Percentiles rank a stretch among this genome's conserved stretches.
Evolutionary conservation across 441 rosid genomes (phyloP).

Genomic region (Adansonia rubrostipa): DNA sequence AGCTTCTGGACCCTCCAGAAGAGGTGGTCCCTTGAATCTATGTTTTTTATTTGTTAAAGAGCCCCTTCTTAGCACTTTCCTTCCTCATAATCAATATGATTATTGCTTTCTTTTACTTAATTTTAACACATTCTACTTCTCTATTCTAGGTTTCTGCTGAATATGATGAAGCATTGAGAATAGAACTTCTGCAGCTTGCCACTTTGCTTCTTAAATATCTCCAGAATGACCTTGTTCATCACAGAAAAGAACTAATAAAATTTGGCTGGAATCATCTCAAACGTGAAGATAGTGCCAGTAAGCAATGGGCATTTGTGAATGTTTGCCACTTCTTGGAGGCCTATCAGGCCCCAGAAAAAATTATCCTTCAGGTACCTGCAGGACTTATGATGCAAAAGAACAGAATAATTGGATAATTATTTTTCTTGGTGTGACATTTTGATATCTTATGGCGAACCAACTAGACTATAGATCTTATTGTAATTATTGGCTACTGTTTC

Average conservation of each 20-base stretch:
- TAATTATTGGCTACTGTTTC: conserved; percentile 14
- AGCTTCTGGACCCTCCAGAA: conserved; percentile 99
- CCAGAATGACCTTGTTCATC: conserved; percentile 93
- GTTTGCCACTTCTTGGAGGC: conserved; percentile 99
- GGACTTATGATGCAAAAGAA: background rate
- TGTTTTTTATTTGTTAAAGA: conserved; percentile 10
- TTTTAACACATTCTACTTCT: conserved; percentile 24
- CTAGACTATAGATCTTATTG: background rate
- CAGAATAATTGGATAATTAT: conserved; percentile 5
- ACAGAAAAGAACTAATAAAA: conserved; percentile 97
- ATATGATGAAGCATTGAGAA: conserved; percentile 97
- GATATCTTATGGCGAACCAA: background rate
- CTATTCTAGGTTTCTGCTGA: conserved; percentile 89
- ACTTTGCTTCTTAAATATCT: conserved; percentile 97
- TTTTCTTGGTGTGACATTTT: conserved; percentile 6
- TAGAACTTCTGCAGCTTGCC: conserved; percentile 98
- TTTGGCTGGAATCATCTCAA: conserved; percentile 99
- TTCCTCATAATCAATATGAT: conserved; percentile 16
- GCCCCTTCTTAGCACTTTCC: conserved; percentile 17
- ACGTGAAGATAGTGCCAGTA: conserved; percentile 99
- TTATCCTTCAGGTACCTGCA: conserved; percentile 86
- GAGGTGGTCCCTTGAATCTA: conserved; percentile 57
- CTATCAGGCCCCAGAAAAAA: conserved; percentile 99
- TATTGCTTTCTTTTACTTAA: conserved; percentile 20
- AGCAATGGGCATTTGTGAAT: conserved; percentile 99